Base-by-base conservation (phyloP, 768 basidiomycete species). In the Lentinula edodes region DNA sequence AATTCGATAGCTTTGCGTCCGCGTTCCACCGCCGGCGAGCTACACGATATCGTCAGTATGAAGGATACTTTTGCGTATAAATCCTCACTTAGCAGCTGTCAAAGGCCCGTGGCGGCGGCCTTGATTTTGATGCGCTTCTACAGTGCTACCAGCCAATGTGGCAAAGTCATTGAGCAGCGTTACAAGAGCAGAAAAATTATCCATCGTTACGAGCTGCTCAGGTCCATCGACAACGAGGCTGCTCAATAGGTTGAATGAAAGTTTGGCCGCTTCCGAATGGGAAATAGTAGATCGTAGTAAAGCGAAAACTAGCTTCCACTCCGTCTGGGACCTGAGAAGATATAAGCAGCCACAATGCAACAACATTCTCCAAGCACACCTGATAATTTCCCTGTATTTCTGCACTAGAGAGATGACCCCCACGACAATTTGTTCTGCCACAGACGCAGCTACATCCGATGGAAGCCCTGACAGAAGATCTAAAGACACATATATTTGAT, bases 251-350 rank as follows among this genome's bases (percentile, higher is more conserved):
- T 87, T 87, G 69, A 98, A 91, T 2, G 96, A 90, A 56, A 87
- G 76, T 41, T 91, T 88, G 28, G 93, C 87, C 5, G 95, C 95
- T 72, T 93, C 92, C 9, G 92, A 84, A 69, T 97, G 90, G 12
- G 87, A 79, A 45, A 95, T 83, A 0, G 94, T 95, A 1, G 88
- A 89, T 52, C 92, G 86, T 64, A 98, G 82, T 34, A 98, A 78
- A 1, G 92, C 90, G 67, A 95, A 92, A 20, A 95, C 83, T 43
- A 98, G 77, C 63, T 92, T 94, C 96, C 96, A 99, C 71, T 98
- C 96, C 0, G 96, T 98, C 65, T 90, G 88, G 1, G 94, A 95
- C 60, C 88, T 93, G 59, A 0, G 60, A 64, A 28, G 28, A 28
- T 28, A 28, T 28, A 28, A 28, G 28, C 28, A 54, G 42, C 36